Evolutionary conservation across 306 rosid genomes (phyloP).

Genomic region (Parietaria judaica): DNA sequence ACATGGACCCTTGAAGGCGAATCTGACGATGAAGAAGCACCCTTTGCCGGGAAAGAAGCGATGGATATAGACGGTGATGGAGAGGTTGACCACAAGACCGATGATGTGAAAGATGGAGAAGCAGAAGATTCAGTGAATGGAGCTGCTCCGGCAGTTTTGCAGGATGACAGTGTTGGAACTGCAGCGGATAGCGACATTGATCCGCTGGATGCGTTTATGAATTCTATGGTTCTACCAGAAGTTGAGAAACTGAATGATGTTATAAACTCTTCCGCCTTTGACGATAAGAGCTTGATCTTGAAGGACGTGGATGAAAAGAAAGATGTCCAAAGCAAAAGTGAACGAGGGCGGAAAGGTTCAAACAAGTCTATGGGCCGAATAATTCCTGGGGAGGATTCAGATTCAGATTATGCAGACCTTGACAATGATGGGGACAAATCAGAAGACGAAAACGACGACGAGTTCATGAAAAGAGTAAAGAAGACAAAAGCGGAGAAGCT

Average conservation of each 20-base stretch:
- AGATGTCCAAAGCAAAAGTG: conserved; percentile 34
- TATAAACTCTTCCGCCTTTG: conserved; percentile 26
- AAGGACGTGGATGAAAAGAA: conserved; percentile 36
- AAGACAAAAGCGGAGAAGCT: conserved; percentile 95
- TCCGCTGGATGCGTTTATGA: conserved; percentile 94
- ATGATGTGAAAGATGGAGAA: conserved; percentile 28
- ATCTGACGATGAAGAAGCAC: conserved; percentile 81
- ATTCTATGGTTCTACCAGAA: conserved; percentile 81
- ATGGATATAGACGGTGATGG: conserved; percentile 50
- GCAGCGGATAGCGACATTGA: conserved; percentile 61
- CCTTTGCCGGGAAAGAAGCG: conserved; percentile 36
- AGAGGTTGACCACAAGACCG: conserved; percentile 29
- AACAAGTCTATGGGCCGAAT: conserved; percentile 78
- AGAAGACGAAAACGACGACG: conserved; percentile 86
- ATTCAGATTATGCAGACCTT: conserved; percentile 65
- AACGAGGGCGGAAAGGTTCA: conserved; percentile 41
- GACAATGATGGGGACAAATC: conserved; percentile 48
- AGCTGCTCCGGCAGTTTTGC: conserved; percentile 31
- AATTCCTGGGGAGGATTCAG: conserved; percentile 92
- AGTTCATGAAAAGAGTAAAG: conserved; percentile 93
- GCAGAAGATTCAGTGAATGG: conserved; percentile 35
- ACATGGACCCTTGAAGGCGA: conserved; percentile 95
- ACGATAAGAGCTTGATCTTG: conserved; percentile 27
- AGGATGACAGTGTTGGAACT: conserved; percentile 29
- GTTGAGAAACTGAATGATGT: conserved; percentile 60